phyloP scores from a whole-genome alignment of 1,284 basidiomycete species.

The Testicularia cyperi region DNA sequence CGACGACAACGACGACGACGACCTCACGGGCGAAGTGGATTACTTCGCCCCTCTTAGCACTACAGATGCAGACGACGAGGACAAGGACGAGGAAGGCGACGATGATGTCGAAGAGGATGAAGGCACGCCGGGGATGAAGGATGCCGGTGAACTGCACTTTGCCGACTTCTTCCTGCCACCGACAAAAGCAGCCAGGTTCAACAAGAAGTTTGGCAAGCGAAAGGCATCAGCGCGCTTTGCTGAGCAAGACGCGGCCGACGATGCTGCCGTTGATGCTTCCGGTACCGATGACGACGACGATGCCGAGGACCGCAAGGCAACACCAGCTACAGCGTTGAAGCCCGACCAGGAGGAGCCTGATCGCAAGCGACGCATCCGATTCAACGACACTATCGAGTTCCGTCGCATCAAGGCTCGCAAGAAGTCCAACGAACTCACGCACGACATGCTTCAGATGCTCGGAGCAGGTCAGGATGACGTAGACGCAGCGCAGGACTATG shows the following conservation, averaged over 20 bases:
- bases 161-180: slow-evolving; percentile 66
- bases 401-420: slow-evolving; percentile 64
- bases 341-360: slow-evolving; percentile 31
- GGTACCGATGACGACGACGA: slow-evolving; percentile 14
- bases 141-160: slow-evolving; percentile 61
- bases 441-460: slow-evolving; percentile 29
- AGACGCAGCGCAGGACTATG: slow-evolving; percentile 13
- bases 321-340: slow-evolving; percentile 49
- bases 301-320: slow-evolving; percentile 3
- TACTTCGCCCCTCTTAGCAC: slow-evolving; percentile 48
- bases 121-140: slow-evolving; percentile 8
- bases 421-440: slow-evolving; percentile 34
- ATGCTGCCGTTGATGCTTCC: slow-evolving; percentile 3
- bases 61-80: slow-evolving; percentile 23
- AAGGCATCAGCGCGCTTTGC: slow-evolving; percentile 31
- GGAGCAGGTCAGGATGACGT: slow-evolving; percentile 18
- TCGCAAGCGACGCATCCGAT: slow-evolving; percentile 64
- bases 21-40: slow-evolving; percentile 63
- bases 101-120: slow-evolving; percentile 31
- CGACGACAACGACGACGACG: slow-evolving; percentile 65
- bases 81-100: slow-evolving; percentile 35
- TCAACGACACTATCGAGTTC: slow-evolving; percentile 77
- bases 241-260: slow-evolving; percentile 18
- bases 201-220: slow-evolving; percentile 33
- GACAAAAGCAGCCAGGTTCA: slow-evolving; percentile 32